Percentiles rank a stretch among this genome's conserved stretches.
These are phyloP conservation scores for Noccaea caerulescens DNA, from an alignment of 345 rosid species.

Conservation along the genomic window DNA sequence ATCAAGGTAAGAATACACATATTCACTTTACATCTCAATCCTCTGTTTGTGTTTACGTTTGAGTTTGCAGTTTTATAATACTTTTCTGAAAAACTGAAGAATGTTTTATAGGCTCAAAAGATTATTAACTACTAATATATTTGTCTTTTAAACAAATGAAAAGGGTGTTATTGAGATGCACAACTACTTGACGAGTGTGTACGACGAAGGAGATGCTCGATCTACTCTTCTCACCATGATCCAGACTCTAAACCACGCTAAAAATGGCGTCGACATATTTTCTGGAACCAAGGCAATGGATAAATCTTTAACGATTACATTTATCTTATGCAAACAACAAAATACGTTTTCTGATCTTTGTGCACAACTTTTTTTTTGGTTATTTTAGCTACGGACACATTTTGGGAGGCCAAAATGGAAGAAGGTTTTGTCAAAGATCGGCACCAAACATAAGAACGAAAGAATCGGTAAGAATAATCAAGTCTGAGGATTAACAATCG, in stretches of 20 bases:
- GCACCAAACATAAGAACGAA: slow-evolving; percentile 34
- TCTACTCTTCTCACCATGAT: slow-evolving; percentile 83
- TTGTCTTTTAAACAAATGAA: slow-evolving; percentile 3
- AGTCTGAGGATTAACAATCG: not conserved
- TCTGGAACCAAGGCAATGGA: slow-evolving; percentile 78
- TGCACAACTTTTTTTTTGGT: not conserved
- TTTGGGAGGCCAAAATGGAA: slow-evolving; percentile 49
- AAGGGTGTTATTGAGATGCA: slow-evolving; percentile 97
- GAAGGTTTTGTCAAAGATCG: slow-evolving; percentile 42
- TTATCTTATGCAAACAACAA: not conserved
- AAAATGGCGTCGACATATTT: slow-evolving; percentile 89
- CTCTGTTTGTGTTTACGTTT: not conserved
- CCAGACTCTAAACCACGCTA: slow-evolving; percentile 90
- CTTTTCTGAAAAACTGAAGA: not conserved
- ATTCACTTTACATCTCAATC: too few species aligned
- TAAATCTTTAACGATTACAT: not conserved
- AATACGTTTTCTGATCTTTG: not conserved
- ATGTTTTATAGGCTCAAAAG: not conserved
- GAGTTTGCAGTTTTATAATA: not conserved
- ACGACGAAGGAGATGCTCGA: slow-evolving; percentile 73
- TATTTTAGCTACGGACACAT: slow-evolving; percentile 38
- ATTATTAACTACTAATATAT: not conserved
- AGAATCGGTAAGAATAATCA: slow-evolving; percentile 36
- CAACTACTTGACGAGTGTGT: slow-evolving; percentile 94
- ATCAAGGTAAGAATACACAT: slow-evolving; percentile 49